A percentile compares a stretch with the other conserved stretches of the same genome.
These are phyloP conservation scores for Arachnomyces sp. DNA, from an alignment of 2,329 filamentous ascomycete species.

Conservation along the genomic window DNA sequence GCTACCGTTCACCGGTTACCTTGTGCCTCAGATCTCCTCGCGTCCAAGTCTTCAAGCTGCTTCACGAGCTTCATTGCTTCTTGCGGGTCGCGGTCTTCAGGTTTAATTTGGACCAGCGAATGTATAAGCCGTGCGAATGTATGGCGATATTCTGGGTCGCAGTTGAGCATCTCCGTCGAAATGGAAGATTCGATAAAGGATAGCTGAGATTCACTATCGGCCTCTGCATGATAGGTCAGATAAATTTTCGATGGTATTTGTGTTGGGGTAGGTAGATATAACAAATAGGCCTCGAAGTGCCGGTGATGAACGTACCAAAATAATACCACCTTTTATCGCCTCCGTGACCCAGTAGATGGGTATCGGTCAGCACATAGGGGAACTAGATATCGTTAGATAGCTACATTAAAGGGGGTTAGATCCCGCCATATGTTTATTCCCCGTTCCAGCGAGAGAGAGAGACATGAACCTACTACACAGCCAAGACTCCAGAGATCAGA, in stretches of 20 bases:
- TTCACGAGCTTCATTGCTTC: neutral
- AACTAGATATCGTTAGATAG: constrained; percentile 3
- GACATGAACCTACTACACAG: constrained; percentile 3
- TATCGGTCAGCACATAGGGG: neutral
- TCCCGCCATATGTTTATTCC: neutral
- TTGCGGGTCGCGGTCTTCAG: constrained; percentile 2
- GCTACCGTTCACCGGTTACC: no score
- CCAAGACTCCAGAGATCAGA: constrained; percentile 5
- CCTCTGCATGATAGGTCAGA: neutral
- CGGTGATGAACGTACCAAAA: constrained; percentile 1
- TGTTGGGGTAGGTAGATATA: no score
- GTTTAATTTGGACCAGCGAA: constrained; percentile 1
- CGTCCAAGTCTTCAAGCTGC: constrained; percentile 1
- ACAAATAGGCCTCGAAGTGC: neutral
- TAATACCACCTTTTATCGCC: neutral
- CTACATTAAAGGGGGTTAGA: no score
- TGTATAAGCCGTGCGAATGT: constrained; percentile 1
- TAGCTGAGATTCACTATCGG: neutral
- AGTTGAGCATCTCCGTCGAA: neutral
- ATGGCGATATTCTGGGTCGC: neutral
- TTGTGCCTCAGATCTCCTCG: no score
- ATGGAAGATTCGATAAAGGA: constrained; percentile 1
- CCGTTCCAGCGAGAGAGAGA: neutral
- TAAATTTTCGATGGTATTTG: neutral
- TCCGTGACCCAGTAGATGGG: neutral